Evolutionary conservation across 2,329 filamentous ascomycete genomes (phyloP).

Genomic region (Neofusicoccum cordaticola): DNA sequence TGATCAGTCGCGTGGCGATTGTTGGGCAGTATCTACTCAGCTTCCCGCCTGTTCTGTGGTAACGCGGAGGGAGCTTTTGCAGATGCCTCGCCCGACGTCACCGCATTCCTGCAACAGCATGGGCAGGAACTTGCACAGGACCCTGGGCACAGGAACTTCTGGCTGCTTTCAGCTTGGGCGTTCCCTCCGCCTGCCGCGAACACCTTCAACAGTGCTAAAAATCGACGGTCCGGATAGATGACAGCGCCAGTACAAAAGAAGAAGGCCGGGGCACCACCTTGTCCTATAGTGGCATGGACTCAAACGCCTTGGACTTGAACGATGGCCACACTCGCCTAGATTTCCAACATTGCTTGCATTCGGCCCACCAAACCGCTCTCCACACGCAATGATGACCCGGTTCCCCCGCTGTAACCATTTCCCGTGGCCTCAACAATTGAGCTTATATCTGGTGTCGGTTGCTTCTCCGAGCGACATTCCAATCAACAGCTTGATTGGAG

Average conservation of each 20-base stretch:
- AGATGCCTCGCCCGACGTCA: background rate
- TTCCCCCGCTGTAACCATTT: background rate
- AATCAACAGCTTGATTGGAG: no score
- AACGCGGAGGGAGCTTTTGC: background rate
- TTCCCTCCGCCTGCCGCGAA: background rate
- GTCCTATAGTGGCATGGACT: background rate
- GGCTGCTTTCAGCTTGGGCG: background rate
- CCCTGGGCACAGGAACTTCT: background rate
- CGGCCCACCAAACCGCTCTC: background rate
- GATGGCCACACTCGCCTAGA: background rate
- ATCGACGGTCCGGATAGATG: background rate
- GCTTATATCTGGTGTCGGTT: background rate
- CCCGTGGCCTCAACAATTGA: background rate
- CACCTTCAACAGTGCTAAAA: background rate
- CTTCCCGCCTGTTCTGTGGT: background rate
- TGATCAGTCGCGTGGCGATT: background rate
- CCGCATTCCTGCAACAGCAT: background rate
- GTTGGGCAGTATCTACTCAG: background rate
- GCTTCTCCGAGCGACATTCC: background rate
- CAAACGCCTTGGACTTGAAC: background rate
- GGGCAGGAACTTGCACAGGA: background rate
- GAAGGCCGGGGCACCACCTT: background rate
- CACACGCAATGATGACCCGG: background rate
- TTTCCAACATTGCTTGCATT: background rate
- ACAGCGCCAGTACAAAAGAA: background rate